These are phyloP conservation scores for Calycina herbarum DNA, from an alignment of 2,329 filamentous ascomycete species.

Conservation along the genomic window DNA sequence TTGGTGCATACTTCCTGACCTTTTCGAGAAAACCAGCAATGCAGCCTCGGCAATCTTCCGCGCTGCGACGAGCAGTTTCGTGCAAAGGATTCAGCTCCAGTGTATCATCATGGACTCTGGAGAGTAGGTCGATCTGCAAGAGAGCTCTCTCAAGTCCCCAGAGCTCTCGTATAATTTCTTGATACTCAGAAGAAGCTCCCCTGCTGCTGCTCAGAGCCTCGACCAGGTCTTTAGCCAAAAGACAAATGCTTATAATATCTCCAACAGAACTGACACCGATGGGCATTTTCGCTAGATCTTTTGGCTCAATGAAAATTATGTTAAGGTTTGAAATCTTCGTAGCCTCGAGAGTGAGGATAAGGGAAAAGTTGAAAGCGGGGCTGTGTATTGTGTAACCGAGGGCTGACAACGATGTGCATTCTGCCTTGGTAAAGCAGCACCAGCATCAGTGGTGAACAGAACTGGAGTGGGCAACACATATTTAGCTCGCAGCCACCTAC, in stretches of 20 bases:
- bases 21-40: constrained; percentile 18
- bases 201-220: constrained; percentile 34
- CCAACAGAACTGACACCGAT: constrained; percentile 36
- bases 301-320: too few relatives aligned
- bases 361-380: too few relatives aligned
- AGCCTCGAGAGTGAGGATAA: too few relatives aligned
- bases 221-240: constrained; percentile 36
- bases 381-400: too few relatives aligned
- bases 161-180: constrained; percentile 33
- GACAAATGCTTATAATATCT: constrained; percentile 36
- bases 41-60: constrained; percentile 14
- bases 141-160: constrained; percentile 25
- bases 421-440: too few relatives aligned
- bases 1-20: constrained; percentile 16
- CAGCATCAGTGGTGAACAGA: too few relatives aligned
- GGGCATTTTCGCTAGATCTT: constrained; percentile 12
- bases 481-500: too few relatives aligned
- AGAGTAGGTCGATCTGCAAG: constrained; percentile 19
- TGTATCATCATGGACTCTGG: constrained; percentile 1
- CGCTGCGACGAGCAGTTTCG: constrained; percentile 13
- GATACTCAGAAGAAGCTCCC: constrained; percentile 37
- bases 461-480: too few relatives aligned
- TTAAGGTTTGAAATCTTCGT: too few relatives aligned
- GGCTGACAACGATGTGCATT: too few relatives aligned
- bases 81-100: constrained; percentile 21